These are phyloP conservation scores for Carex cristatella DNA, from an alignment of 176 grass and related monocot species.

Conservation along the genomic window DNA sequence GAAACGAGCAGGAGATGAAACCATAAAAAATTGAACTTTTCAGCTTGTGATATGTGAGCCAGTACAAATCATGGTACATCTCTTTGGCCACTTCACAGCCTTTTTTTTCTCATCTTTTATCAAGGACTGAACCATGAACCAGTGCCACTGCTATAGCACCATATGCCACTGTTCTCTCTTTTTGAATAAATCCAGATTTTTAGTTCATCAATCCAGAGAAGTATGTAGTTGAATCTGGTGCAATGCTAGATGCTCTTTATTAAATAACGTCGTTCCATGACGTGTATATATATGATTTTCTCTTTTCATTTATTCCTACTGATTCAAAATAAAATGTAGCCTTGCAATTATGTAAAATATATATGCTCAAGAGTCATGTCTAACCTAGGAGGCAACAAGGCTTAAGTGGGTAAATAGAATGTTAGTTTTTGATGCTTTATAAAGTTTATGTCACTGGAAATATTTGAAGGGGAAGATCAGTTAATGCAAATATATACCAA, in stretches of 20 bases:
- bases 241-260: background rate
- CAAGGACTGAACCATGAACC: background rate
- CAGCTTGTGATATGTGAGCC: slow-evolving; percentile 10
- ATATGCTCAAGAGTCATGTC: too few relatives aligned
- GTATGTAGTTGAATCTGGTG: background rate
- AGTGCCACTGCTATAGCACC: background rate
- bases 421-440: too few relatives aligned
- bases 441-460: too few relatives aligned
- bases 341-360: too few relatives aligned
- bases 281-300: too few relatives aligned
- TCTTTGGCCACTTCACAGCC: slow-evolving; percentile 5
- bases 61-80: slow-evolving; percentile 19
- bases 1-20: slow-evolving; percentile 17
- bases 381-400: too few relatives aligned
- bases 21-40: background rate
- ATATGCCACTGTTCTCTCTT: background rate
- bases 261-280: too few relatives aligned
- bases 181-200: background rate
- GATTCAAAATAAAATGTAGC: too few relatives aligned
- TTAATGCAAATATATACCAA: too few relatives aligned
- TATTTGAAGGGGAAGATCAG: too few relatives aligned
- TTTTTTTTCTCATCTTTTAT: slow-evolving; percentile 14
- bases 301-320: too few relatives aligned
- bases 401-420: too few relatives aligned
- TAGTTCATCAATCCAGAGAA: background rate